Conservation (phyloP, 2,329 filamentous ascomycete genomes). For the Periglandula ipomoeae region DNA sequence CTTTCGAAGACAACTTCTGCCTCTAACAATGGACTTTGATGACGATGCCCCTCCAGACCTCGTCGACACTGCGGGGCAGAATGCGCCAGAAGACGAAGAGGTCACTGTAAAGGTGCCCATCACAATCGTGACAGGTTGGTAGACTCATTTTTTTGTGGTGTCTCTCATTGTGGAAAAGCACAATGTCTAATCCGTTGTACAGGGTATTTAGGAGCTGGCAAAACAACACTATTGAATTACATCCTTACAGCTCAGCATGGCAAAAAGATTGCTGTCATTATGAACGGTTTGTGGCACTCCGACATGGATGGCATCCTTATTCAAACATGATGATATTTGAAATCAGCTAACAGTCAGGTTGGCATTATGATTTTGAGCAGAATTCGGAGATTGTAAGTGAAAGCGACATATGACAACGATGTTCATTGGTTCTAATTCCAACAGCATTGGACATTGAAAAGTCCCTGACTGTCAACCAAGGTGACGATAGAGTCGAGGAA, state of each 20-base stretch:
- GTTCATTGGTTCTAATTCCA: slow-evolving; percentile 9
- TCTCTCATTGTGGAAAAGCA: background rate
- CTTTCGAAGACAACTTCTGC: background rate
- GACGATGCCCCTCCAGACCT: slow-evolving; percentile 61
- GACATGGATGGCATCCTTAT: too few species aligned
- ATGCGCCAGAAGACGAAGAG: slow-evolving; percentile 32
- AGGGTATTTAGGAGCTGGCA: slow-evolving; percentile 93
- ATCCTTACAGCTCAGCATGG: slow-evolving; percentile 91
- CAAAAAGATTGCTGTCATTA: slow-evolving; percentile 95
- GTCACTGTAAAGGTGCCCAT: slow-evolving; percentile 64
- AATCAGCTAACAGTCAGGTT: background rate
- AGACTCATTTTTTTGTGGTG: background rate
- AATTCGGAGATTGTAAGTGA: slow-evolving; percentile 68
- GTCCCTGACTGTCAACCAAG: slow-evolving; percentile 81
- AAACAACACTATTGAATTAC: slow-evolving; percentile 92
- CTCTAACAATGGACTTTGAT: slow-evolving; percentile 47
- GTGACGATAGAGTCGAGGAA: slow-evolving; percentile 74
- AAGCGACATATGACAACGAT: slow-evolving; percentile 5
- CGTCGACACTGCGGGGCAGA: slow-evolving; percentile 33
- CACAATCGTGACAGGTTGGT: slow-evolving; percentile 68
- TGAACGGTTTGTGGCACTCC: slow-evolving; percentile 66
- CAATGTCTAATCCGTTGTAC: background rate
- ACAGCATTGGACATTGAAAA: slow-evolving; percentile 93
- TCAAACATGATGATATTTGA: background rate
- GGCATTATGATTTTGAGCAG: slow-evolving; percentile 28